A percentile compares a stretch with the other conserved stretches of the same genome.
Conservation (phyloP, 1,284 basidiomycete genomes). For the Sanguinoderma infundibulare region DNA sequence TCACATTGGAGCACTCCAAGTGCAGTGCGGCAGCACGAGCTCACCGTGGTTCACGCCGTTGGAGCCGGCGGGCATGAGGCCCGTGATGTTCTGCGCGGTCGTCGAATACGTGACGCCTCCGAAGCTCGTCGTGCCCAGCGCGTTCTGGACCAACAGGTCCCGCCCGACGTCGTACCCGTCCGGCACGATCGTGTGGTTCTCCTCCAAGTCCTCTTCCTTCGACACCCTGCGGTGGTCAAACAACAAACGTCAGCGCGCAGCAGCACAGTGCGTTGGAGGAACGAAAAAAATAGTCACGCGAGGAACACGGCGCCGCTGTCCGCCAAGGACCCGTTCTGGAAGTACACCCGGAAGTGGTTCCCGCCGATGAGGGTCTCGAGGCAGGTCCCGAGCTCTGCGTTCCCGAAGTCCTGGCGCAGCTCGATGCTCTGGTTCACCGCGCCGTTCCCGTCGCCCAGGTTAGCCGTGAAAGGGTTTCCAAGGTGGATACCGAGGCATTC, state of each 20-base stretch:
- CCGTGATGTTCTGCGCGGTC: slow-evolving; percentile 48
- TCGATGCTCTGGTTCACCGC: slow-evolving; percentile 64
- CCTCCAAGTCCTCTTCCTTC: slow-evolving; percentile 53
- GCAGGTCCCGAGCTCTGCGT: slow-evolving; percentile 60
- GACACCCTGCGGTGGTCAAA: slow-evolving; percentile 58
- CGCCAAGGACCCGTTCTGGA: slow-evolving; percentile 69
- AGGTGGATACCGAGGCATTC: slow-evolving; percentile 76
- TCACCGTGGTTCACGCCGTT: slow-evolving; percentile 50
- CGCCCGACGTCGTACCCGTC: slow-evolving; percentile 61
- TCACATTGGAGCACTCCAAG: not conserved
- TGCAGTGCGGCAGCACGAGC: not conserved
- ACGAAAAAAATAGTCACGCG: slow-evolving; percentile 47
- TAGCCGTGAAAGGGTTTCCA: slow-evolving; percentile 65
- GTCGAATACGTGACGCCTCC: slow-evolving; percentile 55
- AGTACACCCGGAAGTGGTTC: slow-evolving; percentile 73
- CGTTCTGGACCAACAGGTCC: slow-evolving; percentile 48
- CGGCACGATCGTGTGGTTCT: slow-evolving; percentile 54
- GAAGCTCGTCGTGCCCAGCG: slow-evolving; percentile 47
- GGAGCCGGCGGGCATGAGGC: slow-evolving; percentile 56
- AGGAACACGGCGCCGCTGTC: slow-evolving; percentile 70
- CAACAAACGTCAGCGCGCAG: too few species aligned
- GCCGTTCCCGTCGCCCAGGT: slow-evolving; percentile 73
- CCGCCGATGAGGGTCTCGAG: slow-evolving; percentile 66
- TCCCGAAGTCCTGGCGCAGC: slow-evolving; percentile 70
- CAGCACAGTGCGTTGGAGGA: too few species aligned